These are phyloP conservation scores for Cutaneotrichosporon sp. DNA, from an alignment of 1,284 basidiomycete genomes.

Conservation along the genomic window DNA sequence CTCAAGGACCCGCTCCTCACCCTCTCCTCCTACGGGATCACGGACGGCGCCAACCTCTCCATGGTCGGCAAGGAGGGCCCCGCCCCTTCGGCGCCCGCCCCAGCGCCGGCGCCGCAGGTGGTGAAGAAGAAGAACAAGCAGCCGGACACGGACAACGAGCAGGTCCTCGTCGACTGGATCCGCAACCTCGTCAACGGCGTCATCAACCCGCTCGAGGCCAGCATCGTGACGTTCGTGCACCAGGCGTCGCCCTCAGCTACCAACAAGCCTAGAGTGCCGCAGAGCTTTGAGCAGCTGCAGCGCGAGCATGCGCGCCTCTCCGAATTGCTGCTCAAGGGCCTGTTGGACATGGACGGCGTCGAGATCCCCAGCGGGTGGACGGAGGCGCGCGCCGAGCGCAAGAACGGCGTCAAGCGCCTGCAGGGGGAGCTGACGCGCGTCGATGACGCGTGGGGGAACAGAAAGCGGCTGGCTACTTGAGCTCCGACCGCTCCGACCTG, in stretches of 20 bases:
- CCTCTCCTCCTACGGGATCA: constrained; percentile 50
- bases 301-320: constrained; percentile 52
- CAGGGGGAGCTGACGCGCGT: constrained; percentile 54
- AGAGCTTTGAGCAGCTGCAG: constrained; percentile 44
- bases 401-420: constrained; percentile 54
- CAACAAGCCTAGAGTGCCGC: constrained; percentile 42
- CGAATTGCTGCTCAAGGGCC: constrained; percentile 54
- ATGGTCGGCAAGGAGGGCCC: constrained; percentile 48
- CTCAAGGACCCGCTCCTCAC: constrained; percentile 52
- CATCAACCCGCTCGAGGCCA: constrained; percentile 38
- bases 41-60: constrained; percentile 46
- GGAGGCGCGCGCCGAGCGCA: constrained; percentile 55
- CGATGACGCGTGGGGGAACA: constrained; percentile 54
- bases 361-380: constrained; percentile 53
- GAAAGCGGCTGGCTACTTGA: constrained; percentile 46
- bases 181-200: constrained; percentile 32
- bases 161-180: constrained; percentile 50
- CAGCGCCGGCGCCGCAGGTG: constrained; percentile 17
- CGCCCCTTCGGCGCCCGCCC: constrained; percentile 28
- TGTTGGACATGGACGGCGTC: constrained; percentile 56
- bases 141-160: constrained; percentile 46
- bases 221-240: constrained; percentile 42
- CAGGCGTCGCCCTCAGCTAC: constrained; percentile 37
- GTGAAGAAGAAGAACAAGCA: constrained; percentile 51
- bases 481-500: no score